Evolutionary conservation across 2,329 filamentous ascomycete genomes (phyloP).

Genomic region (Trichoderma arundinaceum): DNA sequence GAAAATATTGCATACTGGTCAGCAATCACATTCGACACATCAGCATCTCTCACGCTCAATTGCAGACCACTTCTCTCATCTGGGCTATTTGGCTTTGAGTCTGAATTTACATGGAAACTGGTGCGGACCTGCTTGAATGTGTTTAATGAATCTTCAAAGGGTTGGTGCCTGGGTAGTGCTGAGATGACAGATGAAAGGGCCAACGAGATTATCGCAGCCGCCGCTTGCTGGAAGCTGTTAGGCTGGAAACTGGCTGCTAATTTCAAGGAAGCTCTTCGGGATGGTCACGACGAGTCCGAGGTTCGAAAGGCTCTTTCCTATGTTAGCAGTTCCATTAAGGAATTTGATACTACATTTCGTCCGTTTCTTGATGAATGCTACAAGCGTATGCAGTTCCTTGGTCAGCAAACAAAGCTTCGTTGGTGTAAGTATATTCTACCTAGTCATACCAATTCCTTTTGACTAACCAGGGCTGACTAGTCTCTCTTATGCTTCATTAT

Average conservation of each 20-base stretch:
- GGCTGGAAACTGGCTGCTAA: conserved; percentile 14
- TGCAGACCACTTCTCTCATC: conserved; percentile 15
- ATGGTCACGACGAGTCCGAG: conserved; percentile 6
- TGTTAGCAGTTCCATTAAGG: neutral
- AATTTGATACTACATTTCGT: conserved; percentile 11
- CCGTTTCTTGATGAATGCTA: conserved; percentile 14
- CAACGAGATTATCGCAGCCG: conserved; percentile 14
- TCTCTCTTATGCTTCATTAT: conserved; percentile 19
- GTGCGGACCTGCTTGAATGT: conserved; percentile 13
- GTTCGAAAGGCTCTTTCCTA: conserved; percentile 12
- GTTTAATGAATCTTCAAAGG: conserved; percentile 19
- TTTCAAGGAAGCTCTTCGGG: conserved; percentile 11
- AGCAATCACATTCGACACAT: conserved; percentile 15
- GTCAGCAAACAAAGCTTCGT: conserved; percentile 9
- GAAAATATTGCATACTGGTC: conserved; percentile 11
- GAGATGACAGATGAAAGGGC: conserved; percentile 17
- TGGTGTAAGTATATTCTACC: conserved; percentile 7
- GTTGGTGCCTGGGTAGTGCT: conserved; percentile 3
- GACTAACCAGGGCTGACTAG: neutral
- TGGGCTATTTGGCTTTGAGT: conserved; percentile 13
- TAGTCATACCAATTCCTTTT: neutral
- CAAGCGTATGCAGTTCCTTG: conserved; percentile 15
- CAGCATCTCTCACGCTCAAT: conserved; percentile 14
- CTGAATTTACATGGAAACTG: conserved; percentile 14
- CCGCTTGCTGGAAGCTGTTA: conserved; percentile 12